Conservation (phyloP, 345 rosid genomes). For the Eucalyptus pauciflora region DNA sequence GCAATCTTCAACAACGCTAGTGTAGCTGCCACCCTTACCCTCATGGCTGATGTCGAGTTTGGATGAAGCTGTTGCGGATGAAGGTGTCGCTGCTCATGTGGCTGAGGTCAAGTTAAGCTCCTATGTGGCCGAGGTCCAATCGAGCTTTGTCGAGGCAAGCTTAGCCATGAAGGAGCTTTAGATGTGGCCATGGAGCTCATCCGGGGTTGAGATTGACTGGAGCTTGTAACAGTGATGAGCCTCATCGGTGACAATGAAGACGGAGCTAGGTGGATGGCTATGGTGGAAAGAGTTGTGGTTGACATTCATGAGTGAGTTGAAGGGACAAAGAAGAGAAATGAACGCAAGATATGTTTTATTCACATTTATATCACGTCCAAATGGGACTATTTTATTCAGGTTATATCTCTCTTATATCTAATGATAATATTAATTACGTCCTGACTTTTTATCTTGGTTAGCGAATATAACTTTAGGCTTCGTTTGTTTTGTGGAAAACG, state of each 20-base stretch:
- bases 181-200: background rate
- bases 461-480: fast-evolving
- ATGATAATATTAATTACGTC: background rate
- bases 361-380: background rate
- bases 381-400: background rate
- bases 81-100: background rate
- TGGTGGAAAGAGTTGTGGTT: background rate
- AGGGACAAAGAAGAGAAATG: background rate
- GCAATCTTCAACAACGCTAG: background rate
- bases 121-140: background rate
- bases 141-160: background rate
- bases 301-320: background rate
- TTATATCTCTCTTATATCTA: background rate
- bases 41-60: background rate
- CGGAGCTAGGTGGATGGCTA: background rate
- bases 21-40: background rate
- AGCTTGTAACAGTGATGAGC: background rate
- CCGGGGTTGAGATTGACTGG: background rate
- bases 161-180: background rate
- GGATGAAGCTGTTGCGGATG: background rate
- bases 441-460: background rate
- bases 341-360: background rate
- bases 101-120: background rate
- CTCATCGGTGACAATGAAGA: background rate
- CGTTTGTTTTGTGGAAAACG: background rate